Evolutionary conservation across 495 filamentous ascomycete species (phyloP), one percentile per base, ranked within the genome.

Genomic region (Penicillium longicatenatum): DNA sequence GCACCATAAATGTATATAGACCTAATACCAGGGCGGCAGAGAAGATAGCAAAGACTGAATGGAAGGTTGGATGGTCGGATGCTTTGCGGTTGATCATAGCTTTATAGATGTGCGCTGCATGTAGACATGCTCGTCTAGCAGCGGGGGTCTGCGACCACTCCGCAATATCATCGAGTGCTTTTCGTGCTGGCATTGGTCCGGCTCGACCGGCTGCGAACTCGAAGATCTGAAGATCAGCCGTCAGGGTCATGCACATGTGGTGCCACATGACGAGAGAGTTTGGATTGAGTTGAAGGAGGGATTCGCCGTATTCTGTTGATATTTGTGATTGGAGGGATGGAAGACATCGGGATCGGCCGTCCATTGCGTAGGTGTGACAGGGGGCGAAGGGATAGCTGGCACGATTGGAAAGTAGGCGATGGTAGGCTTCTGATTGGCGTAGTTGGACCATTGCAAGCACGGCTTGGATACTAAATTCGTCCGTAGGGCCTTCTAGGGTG

Each of bases 61-160:
- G 78, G 42, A 81, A 81, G 21, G 73, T 78, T 14, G 74, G 75
- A 46, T 77, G 73, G 49, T 83, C 79, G 5, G 76, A 78, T 2
- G 79, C 72, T 58, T 79, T 77, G 33, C 79, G 72, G 45, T 82
- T 80, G 17, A 70, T 74, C 68, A 81, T 78, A 12, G 73, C 62
- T 63, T 78, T 79, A 63, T 78, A 82, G 17, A 81, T 82, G 42
- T 82, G 78, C 0, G 78, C 78, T 4, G 80, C 79, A 46, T 83
- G 80, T 4, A 83, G 61, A 43, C 77, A 78, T 1, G 80, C 75
- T 43, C 80, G 54, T 42, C 80, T 48, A 22, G 80, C 80, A 2
- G 79, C 75, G 0, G 79, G 71, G 2, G 80, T 83, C 55, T 79
- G 76, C 9, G 79, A 75, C 80, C 80, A 83, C 4, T 73, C 64